Evolutionary conservation across 2,329 filamentous ascomycete genomes (phyloP).

Genomic region (Ramularia endophylla): DNA sequence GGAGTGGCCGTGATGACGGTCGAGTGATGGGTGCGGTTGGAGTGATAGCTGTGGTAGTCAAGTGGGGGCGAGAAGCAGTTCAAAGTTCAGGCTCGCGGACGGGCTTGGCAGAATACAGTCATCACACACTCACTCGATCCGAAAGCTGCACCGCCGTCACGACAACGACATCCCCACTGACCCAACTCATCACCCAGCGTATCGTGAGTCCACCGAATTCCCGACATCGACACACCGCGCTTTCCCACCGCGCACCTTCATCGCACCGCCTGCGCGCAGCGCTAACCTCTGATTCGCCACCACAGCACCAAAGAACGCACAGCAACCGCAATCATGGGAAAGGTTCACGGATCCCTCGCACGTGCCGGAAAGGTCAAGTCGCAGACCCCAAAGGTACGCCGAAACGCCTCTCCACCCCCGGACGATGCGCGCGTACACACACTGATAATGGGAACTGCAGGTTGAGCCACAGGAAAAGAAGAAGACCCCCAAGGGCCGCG

Average conservation of each 20-base stretch:
- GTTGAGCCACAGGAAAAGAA: constrained; percentile 91
- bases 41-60: too few relatives aligned
- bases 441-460: constrained; percentile 39
- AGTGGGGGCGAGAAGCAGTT: too few relatives aligned
- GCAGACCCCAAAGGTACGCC: constrained; percentile 80
- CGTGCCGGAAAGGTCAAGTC: constrained; percentile 99
- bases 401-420: constrained; percentile 7
- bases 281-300: constrained; percentile 14
- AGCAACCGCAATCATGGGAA: constrained; percentile 66
- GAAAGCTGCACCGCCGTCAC: too few relatives aligned
- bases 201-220: not conserved
- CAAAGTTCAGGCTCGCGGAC: too few relatives aligned
- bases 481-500: constrained; percentile 95
- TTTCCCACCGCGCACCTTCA: not conserved
- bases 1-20: not conserved
- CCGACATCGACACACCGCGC: not conserved
- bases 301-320: constrained; percentile 15
- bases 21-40: too few relatives aligned
- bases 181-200: constrained; percentile 1
- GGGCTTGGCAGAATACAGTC: too few relatives aligned
- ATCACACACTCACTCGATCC: too few relatives aligned
- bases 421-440: not conserved
- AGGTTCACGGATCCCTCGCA: constrained; percentile 90
- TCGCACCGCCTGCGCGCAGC: not conserved
- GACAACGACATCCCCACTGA: not conserved